Conservation (phyloP, 2,329 filamentous ascomycete genomes). For the Bretziella fagacearum region DNA sequence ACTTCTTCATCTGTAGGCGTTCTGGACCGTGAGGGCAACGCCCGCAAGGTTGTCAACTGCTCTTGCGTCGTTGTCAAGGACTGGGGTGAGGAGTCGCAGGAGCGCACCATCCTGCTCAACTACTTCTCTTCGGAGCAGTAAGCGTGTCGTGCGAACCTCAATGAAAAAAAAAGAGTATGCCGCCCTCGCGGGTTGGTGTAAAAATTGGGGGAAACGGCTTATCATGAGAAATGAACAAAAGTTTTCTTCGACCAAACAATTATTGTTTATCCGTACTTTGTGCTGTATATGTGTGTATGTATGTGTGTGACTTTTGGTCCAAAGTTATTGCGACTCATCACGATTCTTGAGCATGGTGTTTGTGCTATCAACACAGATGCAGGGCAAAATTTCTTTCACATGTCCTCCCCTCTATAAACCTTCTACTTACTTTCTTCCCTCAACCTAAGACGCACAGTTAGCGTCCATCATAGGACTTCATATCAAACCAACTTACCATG, state of each 20-base stretch:
- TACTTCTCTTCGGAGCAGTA: slow-evolving; percentile 95
- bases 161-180: slow-evolving; percentile 24
- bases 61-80: slow-evolving; percentile 99
- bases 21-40: slow-evolving; percentile 97
- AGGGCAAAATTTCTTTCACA: not conserved
- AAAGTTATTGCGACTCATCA: too few species aligned
- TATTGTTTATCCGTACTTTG: too few species aligned
- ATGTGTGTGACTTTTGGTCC: too few species aligned
- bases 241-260: slow-evolving; percentile 14
- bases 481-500: slow-evolving; percentile 45
- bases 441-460: slow-evolving; percentile 20
- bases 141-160: slow-evolving; percentile 21
- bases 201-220: slow-evolving; percentile 16
- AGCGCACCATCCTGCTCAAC: slow-evolving; percentile 97
- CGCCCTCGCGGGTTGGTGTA: slow-evolving; percentile 15
- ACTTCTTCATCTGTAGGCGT: slow-evolving; percentile 45
- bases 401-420: not conserved
- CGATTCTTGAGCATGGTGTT: too few species aligned
- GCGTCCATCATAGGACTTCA: not conserved
- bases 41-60: slow-evolving; percentile 99
- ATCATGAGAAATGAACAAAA: slow-evolving; percentile 10
- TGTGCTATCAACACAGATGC: too few species aligned
- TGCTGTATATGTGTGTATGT: too few species aligned
- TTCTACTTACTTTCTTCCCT: slow-evolving; percentile 27
- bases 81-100: slow-evolving; percentile 99